Evolutionary conservation across 345 rosid species (phyloP), one percentile per base, ranked within the genome.

Genomic region (Hibiscus trionum): DNA sequence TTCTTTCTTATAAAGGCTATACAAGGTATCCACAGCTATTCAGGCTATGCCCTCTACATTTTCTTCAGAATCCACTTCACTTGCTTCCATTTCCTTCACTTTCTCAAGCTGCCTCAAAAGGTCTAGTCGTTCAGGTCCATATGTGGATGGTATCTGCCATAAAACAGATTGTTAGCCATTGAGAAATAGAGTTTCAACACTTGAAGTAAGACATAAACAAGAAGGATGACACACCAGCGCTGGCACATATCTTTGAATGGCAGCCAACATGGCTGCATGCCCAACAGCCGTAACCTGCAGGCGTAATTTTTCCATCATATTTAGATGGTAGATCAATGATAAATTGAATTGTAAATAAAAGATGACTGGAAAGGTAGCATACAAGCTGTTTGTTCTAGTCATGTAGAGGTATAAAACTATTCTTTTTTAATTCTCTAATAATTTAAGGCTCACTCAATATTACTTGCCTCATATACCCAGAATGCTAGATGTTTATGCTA

Each of bases 191-290:
- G 67, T 31, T 47, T 46, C 65, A 16, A 53, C 35, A 31, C 56
- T 35, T 14, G 21, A 57, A 76, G 16, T 24, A 49, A 24, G 5
- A 67, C 11, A 50, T 58, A 31, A 39, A 73, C 57, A 31, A 73
- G 66, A 65, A 75, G 44, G 80, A 78, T 59, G 60, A 75, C 73
- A 64, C 61, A 95, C 97, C 97, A 92, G 77, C 75, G 90, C 80
- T n/a, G 99, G 97, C 0, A 86, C 89, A 76, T 95, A 89, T 89
- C 94, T 86, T 82, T 92, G 99, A 71, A 92, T 95, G 31, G 95
- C 97, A 72, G 99, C 97, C 84, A 95, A 76, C 80, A 95, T 92
- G 46, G 99, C 97, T 15, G 99, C 97, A 62, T 88, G 97, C 65
- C 99, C 99, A 73, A 95, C 90, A 62, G 99, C 97, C 77, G 97